Conservation (phyloP, 208 protist species). For the Trichomonas gallinae region DNA sequence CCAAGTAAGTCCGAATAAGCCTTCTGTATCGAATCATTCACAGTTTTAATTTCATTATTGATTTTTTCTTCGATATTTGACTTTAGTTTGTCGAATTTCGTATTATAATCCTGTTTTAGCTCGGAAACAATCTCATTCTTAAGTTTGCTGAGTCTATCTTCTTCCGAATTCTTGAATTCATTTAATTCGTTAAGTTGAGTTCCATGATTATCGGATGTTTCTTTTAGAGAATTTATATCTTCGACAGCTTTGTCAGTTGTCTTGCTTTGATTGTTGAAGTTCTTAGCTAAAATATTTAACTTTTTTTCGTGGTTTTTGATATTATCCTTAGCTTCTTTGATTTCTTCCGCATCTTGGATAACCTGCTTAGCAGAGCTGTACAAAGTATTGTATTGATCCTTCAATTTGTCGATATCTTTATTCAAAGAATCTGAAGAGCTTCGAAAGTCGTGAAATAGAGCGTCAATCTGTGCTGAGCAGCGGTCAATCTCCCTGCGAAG, state of each 20-base stretch:
- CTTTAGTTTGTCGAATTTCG: neutral
- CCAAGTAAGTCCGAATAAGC: neutral
- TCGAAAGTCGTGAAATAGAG: neutral
- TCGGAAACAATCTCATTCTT: neutral
- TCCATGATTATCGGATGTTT: neutral
- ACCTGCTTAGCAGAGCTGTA: neutral
- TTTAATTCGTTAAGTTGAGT: neutral
- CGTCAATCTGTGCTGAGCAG: neutral
- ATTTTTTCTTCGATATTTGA: neutral
- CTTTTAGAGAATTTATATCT: neutral
- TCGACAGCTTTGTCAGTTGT: neutral
- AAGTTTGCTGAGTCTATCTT: neutral
- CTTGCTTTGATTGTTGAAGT: neutral
- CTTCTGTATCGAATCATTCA: neutral
- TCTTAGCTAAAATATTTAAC: neutral
- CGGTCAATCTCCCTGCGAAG: neutral
- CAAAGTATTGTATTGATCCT: neutral
- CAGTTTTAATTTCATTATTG: neutral
- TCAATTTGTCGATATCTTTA: neutral
- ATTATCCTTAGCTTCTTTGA: neutral
- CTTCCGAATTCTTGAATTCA: neutral
- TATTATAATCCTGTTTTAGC: neutral
- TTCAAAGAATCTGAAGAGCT: neutral
- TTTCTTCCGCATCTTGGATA: neutral
- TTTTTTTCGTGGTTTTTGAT: neutral